These are phyloP conservation scores for Xylariaceae sp. DNA, from an alignment of 2,329 filamentous ascomycete species.

Conservation along the genomic window DNA sequence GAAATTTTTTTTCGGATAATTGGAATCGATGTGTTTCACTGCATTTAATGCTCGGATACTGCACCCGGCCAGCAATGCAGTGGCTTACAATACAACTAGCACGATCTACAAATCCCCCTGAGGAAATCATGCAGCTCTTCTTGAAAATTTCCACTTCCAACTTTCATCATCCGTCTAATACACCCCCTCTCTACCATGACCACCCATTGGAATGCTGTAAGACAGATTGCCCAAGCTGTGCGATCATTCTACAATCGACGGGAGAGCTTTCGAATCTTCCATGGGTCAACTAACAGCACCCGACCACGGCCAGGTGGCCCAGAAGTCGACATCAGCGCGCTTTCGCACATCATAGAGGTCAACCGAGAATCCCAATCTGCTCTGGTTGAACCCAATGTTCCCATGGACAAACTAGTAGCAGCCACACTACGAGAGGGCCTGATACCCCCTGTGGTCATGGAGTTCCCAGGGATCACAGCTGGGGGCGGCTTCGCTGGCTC, in stretches of 20 bases:
- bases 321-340: constrained; percentile 62
- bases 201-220: constrained; percentile 40
- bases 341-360: constrained; percentile 60
- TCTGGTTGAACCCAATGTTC: constrained; percentile 65
- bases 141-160: no score
- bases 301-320: constrained; percentile 51
- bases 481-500: constrained; percentile 65
- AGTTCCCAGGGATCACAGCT: constrained; percentile 66
- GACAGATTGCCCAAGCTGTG: constrained; percentile 39
- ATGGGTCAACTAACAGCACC: constrained; percentile 74
- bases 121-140: no score
- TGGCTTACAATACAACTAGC: no score
- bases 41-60: no score
- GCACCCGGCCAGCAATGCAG: no score
- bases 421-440: constrained; percentile 52
- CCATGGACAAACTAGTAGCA: constrained; percentile 60
- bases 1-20: no score
- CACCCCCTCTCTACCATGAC: constrained; percentile 36
- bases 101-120: no score
- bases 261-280: constrained; percentile 67
- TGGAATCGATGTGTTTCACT: no score
- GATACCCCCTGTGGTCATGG: constrained; percentile 63
- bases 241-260: constrained; percentile 39
- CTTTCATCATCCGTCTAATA: not conserved
- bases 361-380: constrained; percentile 50